These are phyloP conservation scores for Mycena sp. DNA, from an alignment of 1,284 basidiomycete species.

Conservation along the genomic window DNA sequence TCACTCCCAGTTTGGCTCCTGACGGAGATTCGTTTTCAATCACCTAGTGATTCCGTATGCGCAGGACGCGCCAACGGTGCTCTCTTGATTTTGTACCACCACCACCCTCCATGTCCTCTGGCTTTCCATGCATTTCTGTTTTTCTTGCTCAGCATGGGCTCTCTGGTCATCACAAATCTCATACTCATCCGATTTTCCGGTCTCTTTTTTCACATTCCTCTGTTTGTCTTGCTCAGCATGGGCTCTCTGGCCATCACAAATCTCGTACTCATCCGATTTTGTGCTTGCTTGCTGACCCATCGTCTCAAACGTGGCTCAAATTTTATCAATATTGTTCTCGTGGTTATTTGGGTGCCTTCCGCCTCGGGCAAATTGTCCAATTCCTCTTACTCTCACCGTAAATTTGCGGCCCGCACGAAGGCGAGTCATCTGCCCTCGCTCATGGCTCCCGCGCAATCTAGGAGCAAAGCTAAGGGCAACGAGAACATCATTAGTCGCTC, in stretches of 20 bases:
- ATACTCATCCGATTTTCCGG: neutral
- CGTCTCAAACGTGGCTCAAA: neutral
- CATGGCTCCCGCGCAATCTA: neutral
- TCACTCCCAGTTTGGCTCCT: neutral
- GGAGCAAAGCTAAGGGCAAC: neutral
- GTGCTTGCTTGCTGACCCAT: neutral
- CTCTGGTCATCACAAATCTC: neutral
- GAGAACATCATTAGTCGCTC: neutral
- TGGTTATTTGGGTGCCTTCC: neutral
- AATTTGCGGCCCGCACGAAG: neutral
- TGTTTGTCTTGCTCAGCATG: neutral
- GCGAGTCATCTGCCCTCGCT: neutral
- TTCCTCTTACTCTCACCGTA: neutral
- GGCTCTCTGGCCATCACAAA: neutral
- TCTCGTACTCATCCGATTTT: no score
- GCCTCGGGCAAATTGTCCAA: neutral
- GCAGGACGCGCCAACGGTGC: neutral
- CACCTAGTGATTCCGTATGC: neutral
- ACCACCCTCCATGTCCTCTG: no score
- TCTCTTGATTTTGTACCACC: no score
- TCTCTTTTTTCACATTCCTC: constrained; percentile 1
- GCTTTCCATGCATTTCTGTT: no score
- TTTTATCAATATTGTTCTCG: neutral
- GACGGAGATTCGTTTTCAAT: neutral
- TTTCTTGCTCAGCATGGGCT: neutral